Evolutionary conservation across 2,329 filamentous ascomycete genomes (phyloP).

Genomic region (Massarina eburnea): DNA sequence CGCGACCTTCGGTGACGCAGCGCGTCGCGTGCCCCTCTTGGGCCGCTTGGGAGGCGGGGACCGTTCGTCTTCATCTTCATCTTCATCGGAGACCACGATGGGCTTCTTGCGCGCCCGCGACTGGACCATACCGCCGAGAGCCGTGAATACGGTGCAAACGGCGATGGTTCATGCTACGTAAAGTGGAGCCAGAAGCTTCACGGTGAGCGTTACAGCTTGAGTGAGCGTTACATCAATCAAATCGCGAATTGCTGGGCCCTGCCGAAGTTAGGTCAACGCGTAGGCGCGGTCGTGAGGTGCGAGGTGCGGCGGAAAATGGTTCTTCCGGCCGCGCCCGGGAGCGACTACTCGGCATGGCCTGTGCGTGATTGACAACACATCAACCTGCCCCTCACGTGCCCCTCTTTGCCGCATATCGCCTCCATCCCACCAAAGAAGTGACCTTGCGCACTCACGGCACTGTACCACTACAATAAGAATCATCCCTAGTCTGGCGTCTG

Average conservation of each 20-base stretch:
- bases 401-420: not conserved
- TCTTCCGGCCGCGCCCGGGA: too few species aligned
- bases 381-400: not conserved
- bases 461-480: not conserved
- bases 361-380: not conserved
- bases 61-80: slow-evolving; percentile 30
- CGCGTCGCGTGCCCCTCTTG: slow-evolving; percentile 29
- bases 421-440: not conserved
- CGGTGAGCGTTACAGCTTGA: too few species aligned
- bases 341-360: not conserved
- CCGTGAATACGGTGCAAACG: slow-evolving; percentile 10
- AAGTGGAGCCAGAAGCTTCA: not conserved
- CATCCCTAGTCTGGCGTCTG: slow-evolving; percentile 7
- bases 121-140: slow-evolving; percentile 42
- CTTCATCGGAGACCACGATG: slow-evolving; percentile 40
- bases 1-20: slow-evolving; percentile 23
- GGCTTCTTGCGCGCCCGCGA: slow-evolving; percentile 42
- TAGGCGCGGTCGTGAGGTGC: too few species aligned
- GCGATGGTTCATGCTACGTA: slow-evolving; percentile 33
- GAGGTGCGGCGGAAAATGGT: not conserved
- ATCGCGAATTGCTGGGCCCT: too few species aligned
- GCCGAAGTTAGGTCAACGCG: too few species aligned
- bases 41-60: slow-evolving; percentile 36
- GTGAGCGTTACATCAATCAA: too few species aligned
- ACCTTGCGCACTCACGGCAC: not conserved